These are phyloP conservation scores for Cyberlindnera xylosilytica DNA, from an alignment of 805 yeast species.

Conservation along the genomic window DNA sequence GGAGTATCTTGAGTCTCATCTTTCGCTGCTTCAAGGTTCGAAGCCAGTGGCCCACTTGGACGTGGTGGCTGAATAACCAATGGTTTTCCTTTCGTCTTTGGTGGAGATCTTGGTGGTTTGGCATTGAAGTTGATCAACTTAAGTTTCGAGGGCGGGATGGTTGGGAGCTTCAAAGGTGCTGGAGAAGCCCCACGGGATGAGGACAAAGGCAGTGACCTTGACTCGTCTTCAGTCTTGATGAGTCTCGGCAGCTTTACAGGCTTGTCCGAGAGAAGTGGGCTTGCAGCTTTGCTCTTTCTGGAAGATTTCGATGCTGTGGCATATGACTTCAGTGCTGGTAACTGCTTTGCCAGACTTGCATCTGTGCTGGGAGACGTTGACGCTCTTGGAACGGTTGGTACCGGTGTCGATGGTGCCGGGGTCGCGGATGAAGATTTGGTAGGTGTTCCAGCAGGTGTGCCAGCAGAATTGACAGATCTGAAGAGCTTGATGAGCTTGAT, in stretches of 20 bases:
- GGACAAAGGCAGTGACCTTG: no score
- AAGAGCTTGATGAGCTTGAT: constrained; percentile 4
- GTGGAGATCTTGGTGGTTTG: neutral
- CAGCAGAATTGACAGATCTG: no score
- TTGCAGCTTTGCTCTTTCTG: neutral
- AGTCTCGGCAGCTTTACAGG: constrained; percentile 16
- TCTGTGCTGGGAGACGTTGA: neutral
- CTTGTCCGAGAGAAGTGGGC: neutral
- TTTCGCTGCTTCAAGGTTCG: no score
- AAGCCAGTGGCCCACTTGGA: no score
- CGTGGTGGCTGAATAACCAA: neutral
- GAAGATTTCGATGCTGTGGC: no score
- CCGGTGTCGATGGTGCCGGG: neutral
- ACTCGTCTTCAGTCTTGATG: constrained; percentile 5
- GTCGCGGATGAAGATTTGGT: no score
- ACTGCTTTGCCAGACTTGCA: no score
- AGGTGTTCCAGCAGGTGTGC: no score
- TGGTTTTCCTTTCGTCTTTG: neutral
- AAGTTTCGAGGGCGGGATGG: neutral
- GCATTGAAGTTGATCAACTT: constrained; percentile 2
- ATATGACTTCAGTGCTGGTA: no score
- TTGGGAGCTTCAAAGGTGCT: constrained; percentile 1
- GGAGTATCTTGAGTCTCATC: no score
- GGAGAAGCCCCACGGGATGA: constrained; percentile 11
- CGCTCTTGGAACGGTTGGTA: neutral